phyloP scores from a whole-genome alignment of 495 filamentous ascomycete genomes.

The Chaetomium cochliodes region DNA sequence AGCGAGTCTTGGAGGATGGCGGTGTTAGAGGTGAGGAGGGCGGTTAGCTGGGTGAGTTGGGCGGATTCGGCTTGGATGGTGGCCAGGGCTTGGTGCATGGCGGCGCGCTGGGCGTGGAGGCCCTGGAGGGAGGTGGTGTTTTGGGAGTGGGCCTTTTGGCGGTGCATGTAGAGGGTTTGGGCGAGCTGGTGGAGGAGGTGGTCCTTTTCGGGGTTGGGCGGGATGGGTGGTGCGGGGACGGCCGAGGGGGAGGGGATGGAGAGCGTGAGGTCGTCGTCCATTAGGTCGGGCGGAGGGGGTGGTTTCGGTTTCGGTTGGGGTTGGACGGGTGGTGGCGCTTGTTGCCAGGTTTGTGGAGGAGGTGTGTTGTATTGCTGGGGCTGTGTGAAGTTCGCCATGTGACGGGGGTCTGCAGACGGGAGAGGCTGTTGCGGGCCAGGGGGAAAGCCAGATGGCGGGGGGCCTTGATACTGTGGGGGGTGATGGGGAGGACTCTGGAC shows the following conservation, averaged over 20 bases:
- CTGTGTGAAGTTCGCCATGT: slow-evolving; percentile 31
- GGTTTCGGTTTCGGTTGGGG: slow-evolving; percentile 42
- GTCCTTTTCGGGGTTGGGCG: slow-evolving; percentile 96
- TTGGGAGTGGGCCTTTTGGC: slow-evolving; percentile 61
- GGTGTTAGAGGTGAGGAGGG: slow-evolving; percentile 72
- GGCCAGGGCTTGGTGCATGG: slow-evolving; percentile 65
- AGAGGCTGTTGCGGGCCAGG: slow-evolving; percentile 23
- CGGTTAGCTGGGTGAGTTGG: slow-evolving; percentile 64
- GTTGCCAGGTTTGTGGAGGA: slow-evolving; percentile 30
- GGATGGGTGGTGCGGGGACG: slow-evolving; percentile 72
- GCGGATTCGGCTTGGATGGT: slow-evolving; percentile 69
- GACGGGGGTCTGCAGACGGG: slow-evolving; percentile 31
- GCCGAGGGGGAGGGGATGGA: slow-evolving; percentile 58
- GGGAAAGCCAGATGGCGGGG: slow-evolving; percentile 35
- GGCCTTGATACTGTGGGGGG: slow-evolving; percentile 34
- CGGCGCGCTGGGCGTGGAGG: slow-evolving; percentile 73
- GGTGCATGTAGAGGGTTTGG: slow-evolving; percentile 61
- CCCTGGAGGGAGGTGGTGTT: slow-evolving; percentile 69
- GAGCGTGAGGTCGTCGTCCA: slow-evolving; percentile 63
- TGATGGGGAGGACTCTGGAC: slow-evolving; percentile 19
- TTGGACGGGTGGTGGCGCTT: slow-evolving; percentile 21
- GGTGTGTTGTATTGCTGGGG: slow-evolving; percentile 29
- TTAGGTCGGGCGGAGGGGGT: slow-evolving; percentile 64
- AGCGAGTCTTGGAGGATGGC: slow-evolving; percentile 72
- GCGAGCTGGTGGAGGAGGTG: slow-evolving; percentile 77